A percentile compares a stretch with the other conserved stretches of the same genome.
These are phyloP conservation scores for Panicum miliaceum DNA, from an alignment of 176 grass and related monocot species.

Conservation along the genomic window DNA sequence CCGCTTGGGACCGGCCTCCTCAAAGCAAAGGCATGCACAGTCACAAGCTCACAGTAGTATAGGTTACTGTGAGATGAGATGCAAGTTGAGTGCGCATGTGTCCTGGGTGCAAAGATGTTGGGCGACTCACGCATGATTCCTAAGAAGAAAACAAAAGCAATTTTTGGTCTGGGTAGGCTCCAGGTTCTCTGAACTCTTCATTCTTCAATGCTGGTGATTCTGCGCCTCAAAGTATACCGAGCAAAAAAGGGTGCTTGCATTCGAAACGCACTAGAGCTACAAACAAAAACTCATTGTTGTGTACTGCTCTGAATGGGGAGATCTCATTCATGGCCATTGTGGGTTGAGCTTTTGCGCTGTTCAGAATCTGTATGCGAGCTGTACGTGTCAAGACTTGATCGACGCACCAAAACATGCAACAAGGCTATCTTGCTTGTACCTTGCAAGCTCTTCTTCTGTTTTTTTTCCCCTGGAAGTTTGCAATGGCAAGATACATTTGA, in stretches of 20 bases:
- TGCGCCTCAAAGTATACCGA: conserved; percentile 7
- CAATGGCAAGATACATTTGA: background rate
- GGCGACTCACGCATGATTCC: conserved; percentile 40
- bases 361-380: background rate
- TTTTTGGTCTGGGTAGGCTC: conserved; percentile 48
- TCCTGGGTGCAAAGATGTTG: conserved; percentile 25
- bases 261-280: conserved; percentile 43
- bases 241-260: conserved; percentile 24
- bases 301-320: background rate
- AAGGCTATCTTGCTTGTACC: background rate
- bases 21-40: conserved; percentile 36
- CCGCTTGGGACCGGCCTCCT: conserved; percentile 8
- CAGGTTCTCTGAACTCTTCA: conserved; percentile 43
- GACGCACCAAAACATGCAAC: background rate
- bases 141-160: conserved; percentile 48
- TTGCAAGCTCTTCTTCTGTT: background rate
- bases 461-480: background rate
- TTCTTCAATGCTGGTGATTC: background rate
- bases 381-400: conserved; percentile 16
- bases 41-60: conserved; percentile 54
- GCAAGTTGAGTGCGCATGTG: conserved; percentile 46
- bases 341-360: conserved; percentile 17
- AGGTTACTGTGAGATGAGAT: background rate
- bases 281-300: conserved; percentile 22
- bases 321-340: background rate